These are phyloP conservation scores for Atractiella rhizophila DNA, from an alignment of 768 basidiomycete genomes.

Conservation along the genomic window DNA sequence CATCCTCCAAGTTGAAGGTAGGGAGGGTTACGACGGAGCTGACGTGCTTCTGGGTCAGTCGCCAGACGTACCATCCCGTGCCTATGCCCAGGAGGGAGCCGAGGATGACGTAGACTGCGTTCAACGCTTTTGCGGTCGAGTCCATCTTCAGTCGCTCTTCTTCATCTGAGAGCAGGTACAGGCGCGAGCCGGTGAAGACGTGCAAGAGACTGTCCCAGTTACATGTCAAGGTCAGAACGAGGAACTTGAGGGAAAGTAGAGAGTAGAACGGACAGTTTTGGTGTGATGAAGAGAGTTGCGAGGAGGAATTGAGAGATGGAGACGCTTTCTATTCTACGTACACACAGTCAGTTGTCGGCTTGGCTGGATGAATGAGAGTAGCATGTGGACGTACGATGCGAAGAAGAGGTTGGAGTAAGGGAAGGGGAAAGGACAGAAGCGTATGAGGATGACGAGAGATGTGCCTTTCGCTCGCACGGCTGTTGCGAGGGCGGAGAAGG, in stretches of 20 bases:
- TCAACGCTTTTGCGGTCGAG: constrained; percentile 40
- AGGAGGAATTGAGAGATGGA: constrained; percentile 46
- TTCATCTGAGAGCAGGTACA: constrained; percentile 32
- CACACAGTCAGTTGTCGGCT: no score
- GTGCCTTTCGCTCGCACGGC: constrained; percentile 36
- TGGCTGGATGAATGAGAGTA: no score
- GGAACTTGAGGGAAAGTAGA: constrained; percentile 27
- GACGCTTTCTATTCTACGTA: constrained; percentile 52
- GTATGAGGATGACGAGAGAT: constrained; percentile 55
- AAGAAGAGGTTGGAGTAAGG: constrained; percentile 52
- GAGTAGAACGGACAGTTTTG: constrained; percentile 43
- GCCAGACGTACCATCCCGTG: constrained; percentile 38
- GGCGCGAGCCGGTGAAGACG: neutral
- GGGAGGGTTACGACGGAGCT: no score
- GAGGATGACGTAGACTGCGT: constrained; percentile 33
- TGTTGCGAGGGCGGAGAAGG: constrained; percentile 7
- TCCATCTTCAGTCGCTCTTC: constrained; percentile 52
- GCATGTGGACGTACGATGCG: no score
- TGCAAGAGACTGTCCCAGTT: no score
- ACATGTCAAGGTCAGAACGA: no score
- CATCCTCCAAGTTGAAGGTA: no score
- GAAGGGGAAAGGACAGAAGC: constrained; percentile 57
- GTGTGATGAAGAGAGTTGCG: constrained; percentile 38
- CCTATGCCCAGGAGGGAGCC: constrained; percentile 35
- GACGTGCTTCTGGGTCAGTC: neutral